Percentiles rank a stretch among this genome's conserved stretches.
These are phyloP conservation scores for Phytophthora fragariae DNA, from an alignment of 352 stramenopile genomes.

Conservation along the genomic window DNA sequence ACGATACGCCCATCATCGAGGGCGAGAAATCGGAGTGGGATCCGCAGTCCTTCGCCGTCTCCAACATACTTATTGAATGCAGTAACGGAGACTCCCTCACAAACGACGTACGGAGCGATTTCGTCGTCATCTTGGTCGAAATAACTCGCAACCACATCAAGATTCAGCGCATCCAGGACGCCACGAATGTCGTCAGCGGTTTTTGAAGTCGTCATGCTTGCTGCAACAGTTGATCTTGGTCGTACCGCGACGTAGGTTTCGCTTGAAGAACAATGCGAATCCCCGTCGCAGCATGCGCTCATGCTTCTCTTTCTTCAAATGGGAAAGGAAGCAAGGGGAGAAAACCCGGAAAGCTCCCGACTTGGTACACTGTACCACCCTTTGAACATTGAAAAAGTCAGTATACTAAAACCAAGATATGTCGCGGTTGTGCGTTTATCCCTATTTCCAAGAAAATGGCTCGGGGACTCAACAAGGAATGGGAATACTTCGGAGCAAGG, in stretches of 20 bases:
- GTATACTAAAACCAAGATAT: no score
- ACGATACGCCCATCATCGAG: slow-evolving; percentile 18
- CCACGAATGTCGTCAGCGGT: not conserved
- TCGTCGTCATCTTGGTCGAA: not conserved
- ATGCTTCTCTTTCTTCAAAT: no score
- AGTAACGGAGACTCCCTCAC: not conserved
- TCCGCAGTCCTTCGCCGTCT: slow-evolving; percentile 22
- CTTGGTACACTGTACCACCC: no score
- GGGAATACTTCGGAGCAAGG: slow-evolving; percentile 68
- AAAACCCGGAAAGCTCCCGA: no score
- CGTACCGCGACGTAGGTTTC: not conserved
- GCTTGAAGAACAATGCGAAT: no score
- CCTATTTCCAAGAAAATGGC: slow-evolving; percentile 42
- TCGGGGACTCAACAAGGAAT: slow-evolving; percentile 71
- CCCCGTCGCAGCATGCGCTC: no score
- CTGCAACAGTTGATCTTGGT: no score
- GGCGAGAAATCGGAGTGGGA: slow-evolving; percentile 20
- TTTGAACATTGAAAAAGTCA: no score
- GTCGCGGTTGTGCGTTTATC: no score
- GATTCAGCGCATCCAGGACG: not conserved
- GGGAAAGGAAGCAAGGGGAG: not conserved
- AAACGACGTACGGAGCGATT: not conserved
- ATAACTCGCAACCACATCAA: not conserved
- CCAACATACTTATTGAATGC: slow-evolving; percentile 2
- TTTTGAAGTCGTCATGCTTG: no score